Evolutionary conservation across 169 alveolate genomes (phyloP), one percentile per base, ranked within the genome.

Genomic region (Cryptosporidium sp.): DNA sequence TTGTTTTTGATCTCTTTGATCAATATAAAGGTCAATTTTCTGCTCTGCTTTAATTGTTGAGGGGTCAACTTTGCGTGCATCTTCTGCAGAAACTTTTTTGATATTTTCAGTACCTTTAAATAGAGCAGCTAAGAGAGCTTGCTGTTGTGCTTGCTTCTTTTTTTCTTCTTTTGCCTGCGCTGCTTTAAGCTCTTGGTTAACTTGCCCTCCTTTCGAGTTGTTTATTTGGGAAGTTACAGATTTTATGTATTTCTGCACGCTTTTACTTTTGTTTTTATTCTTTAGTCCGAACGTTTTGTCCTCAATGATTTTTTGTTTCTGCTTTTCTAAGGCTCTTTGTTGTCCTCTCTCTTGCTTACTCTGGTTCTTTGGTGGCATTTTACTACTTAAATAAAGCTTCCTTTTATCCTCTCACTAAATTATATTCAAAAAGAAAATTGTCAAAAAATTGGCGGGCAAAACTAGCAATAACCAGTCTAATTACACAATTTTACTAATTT

Each of bases 261-360:
- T 93, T 71, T 96, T 97, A 51, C 98, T 94, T 92, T 98, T 98
- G 92, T 98, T 97, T 93, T 98, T 98, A 94, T 98, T 98, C 92
- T 98, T 98, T 35, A 98, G 92, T 53, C 99, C 99, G 93, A 98
- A 98, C 3, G 99, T 98, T 92, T 97, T 98, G 93, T 98, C 99
- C 92, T 98, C 99, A 51, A 97, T 97, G 92, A 98, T 93, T 93
- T 98, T 98, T 93, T 98, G 99, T 72, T 97, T 97, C 92, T 96
- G 96, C 94, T 97, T 98, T 86, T 97, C 97, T 85, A 96, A 97
- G 26, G 98, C 97, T 89, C 96, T 96, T 93, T 97, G 97, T 91
- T 94, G 95, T 70, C 94, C 97, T 93, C 93, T 93, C 75, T 94
- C 96, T 85, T 94, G 95, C 65, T 89, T 71, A 75, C 91, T 87